Evolutionary conservation across 805 yeast species (phyloP), one percentile per base, ranked within the genome.

Genomic region (Saturnispora galanensis): DNA sequence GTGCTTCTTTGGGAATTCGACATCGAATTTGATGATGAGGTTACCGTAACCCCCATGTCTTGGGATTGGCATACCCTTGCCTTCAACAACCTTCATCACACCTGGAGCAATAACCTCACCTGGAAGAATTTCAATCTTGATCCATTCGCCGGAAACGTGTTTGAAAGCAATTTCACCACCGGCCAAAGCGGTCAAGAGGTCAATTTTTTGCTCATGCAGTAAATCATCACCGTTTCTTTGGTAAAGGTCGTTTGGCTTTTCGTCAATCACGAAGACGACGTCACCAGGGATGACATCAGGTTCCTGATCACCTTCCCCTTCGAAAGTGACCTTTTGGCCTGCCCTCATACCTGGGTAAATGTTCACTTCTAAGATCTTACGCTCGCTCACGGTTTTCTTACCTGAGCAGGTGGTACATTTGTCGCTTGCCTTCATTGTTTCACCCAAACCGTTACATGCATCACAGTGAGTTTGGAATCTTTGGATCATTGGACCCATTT

Each of bases 401-500:
- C 97, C 99, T 52, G 69, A 70, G 76, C 99, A 93, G 26, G 66
- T 59, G 56, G 77, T 77, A 79, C 99, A 93, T 59, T 88, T 77
- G 68, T 87, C 96, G 70, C 83, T 83, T 44, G 89, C 74, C 63
- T 83, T 79, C 60, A 88, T 76, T 52, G 82, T 83, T 65, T 84
- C 90, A 64, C 99, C 99, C 48, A 82, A 73, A 62, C 97, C 98
- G 53, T 78, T 69, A 79, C 99, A 93, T 48, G 68, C 81, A 55
- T 84, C 90, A 83, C 99, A 93, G 44, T 79, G 80, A 38, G 94
- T 79, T 71, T 93, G 97, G 79, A 85, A 85, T 74, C 96, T 84
- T 73, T 93, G 99, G 59, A 93, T 84, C 89, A 93, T 87, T 54
- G 96, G 96, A 56, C 99, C 99, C 96, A 93, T 89, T 69, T 93